Evolutionary conservation across 2,329 filamentous ascomycete genomes (phyloP).

Genomic region (Lasiodiplodia sp.): DNA sequence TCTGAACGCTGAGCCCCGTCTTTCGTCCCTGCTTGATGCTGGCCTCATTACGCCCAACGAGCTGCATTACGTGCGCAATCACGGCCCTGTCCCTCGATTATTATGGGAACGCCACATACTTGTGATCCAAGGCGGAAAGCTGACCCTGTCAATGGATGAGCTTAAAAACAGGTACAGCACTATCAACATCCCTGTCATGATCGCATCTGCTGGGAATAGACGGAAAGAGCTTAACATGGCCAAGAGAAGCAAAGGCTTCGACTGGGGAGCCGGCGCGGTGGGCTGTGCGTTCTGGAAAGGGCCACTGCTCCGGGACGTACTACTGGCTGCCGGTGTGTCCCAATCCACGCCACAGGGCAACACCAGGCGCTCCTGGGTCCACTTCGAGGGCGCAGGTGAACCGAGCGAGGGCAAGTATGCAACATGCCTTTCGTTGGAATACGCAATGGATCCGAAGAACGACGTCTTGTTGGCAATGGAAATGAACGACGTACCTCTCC

Average conservation of each 20-base stretch:
- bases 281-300: slow-evolving; percentile 68
- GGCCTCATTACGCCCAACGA: slow-evolving; percentile 61
- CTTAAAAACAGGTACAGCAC: slow-evolving; percentile 52
- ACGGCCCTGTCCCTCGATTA: slow-evolving; percentile 60
- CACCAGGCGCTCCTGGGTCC: slow-evolving; percentile 51
- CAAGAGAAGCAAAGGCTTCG: slow-evolving; percentile 64
- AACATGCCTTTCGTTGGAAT: slow-evolving; percentile 58
- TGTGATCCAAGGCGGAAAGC: slow-evolving; percentile 52
- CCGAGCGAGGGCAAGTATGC: slow-evolving; percentile 59
- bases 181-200: slow-evolving; percentile 53
- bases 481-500: slow-evolving; percentile 59
- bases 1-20: slow-evolving; percentile 58
- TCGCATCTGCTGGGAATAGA: slow-evolving; percentile 68
- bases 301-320: slow-evolving; percentile 61
- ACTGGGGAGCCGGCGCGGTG: slow-evolving; percentile 67
- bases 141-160: slow-evolving; percentile 54
- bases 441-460: slow-evolving; percentile 53
- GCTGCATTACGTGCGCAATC: slow-evolving; percentile 62
- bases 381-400: slow-evolving; percentile 60
- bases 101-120: slow-evolving; percentile 60
- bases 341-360: slow-evolving; percentile 37
- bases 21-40: slow-evolving; percentile 53
- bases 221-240: slow-evolving; percentile 68
- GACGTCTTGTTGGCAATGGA: slow-evolving; percentile 59
- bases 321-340: slow-evolving; percentile 55